Conservation (phyloP, 2,329 filamentous ascomycete species). For the Aphanocladium album region DNA sequence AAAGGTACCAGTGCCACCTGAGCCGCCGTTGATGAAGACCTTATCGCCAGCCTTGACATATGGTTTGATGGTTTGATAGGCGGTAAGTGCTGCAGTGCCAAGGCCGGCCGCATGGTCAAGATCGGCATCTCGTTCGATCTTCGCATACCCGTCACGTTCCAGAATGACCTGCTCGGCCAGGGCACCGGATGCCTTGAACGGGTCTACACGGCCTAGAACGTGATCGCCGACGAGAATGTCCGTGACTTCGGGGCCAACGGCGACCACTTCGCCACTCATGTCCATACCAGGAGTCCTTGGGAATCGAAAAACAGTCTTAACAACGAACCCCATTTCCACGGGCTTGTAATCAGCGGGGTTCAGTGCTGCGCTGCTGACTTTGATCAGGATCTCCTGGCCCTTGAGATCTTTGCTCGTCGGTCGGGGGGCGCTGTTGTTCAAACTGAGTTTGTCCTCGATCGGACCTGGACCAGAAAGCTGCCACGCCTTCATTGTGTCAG, state of each 20-base stretch:
- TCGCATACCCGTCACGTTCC: conserved; percentile 27
- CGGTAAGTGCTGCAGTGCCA: conserved; percentile 42
- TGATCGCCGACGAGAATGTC: conserved; percentile 35
- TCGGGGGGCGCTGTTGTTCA: conserved; percentile 16
- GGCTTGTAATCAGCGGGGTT: conserved; percentile 50
- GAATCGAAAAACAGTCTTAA: conserved; percentile 25
- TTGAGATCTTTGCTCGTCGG: conserved; percentile 20
- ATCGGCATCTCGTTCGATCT: conserved; percentile 35
- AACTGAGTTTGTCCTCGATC: conserved; percentile 20
- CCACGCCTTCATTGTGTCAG: conserved; percentile 15
- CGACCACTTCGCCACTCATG: conserved; percentile 44
- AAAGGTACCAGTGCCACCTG: conserved; percentile 57
- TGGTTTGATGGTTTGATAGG: conserved; percentile 43
- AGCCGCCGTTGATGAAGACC: conserved; percentile 62
- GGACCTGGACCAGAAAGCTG: conserved; percentile 20
- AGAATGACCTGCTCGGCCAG: conserved; percentile 39
- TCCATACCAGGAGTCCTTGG: conserved; percentile 46
- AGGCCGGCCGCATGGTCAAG: conserved; percentile 38
- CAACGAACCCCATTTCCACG: conserved; percentile 34
- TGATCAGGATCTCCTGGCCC: conserved; percentile 34
- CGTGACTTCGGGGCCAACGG: conserved; percentile 21
- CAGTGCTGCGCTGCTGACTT: conserved; percentile 37
- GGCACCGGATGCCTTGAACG: conserved; percentile 31
- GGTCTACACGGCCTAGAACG: conserved; percentile 36
- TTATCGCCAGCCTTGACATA: conserved; percentile 46